Percentiles rank a stretch among this genome's conserved stretches.
Conservation (phyloP, 805 yeast genomes). For the Lachancea thermotolerans region DNA sequence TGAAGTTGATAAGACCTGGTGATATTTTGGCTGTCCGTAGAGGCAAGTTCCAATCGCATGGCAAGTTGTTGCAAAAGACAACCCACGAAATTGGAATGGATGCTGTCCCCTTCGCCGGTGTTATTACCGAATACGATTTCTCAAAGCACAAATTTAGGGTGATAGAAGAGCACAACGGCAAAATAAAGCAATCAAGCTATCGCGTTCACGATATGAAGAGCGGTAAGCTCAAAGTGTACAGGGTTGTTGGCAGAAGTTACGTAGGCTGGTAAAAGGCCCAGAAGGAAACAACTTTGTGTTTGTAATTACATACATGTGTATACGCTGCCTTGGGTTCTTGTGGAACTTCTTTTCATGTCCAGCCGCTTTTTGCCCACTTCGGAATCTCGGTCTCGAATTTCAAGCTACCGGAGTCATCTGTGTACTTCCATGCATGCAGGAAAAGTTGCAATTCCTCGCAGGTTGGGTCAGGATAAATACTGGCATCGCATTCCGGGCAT, state of each 20-base stretch:
- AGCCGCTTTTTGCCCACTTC: slow-evolving; percentile 34
- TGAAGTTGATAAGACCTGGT: slow-evolving; percentile 70
- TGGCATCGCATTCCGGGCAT: slow-evolving; percentile 25
- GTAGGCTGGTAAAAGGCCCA: slow-evolving; percentile 60
- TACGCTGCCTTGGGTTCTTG: no score
- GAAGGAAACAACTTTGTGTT: no score
- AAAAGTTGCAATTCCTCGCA: slow-evolving; percentile 24
- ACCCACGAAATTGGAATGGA: slow-evolving; percentile 51
- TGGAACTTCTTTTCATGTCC: not conserved
- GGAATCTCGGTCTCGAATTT: slow-evolving; percentile 41
- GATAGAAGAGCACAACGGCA: slow-evolving; percentile 49
- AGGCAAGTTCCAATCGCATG: slow-evolving; percentile 66
- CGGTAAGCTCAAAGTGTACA: slow-evolving; percentile 75
- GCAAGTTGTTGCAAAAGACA: slow-evolving; percentile 50
- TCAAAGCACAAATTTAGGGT: slow-evolving; percentile 66
- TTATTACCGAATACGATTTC: slow-evolving; percentile 69
- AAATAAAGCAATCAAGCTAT: slow-evolving; percentile 54
- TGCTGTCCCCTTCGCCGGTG: slow-evolving; percentile 44
- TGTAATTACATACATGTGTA: no score
- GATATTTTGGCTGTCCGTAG: slow-evolving; percentile 73
- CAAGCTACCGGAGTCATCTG: slow-evolving; percentile 26
- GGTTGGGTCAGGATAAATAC: slow-evolving; percentile 22
- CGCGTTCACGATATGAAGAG: slow-evolving; percentile 64
- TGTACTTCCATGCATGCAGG: slow-evolving; percentile 35
- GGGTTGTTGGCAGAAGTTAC: slow-evolving; percentile 66